Base-by-base conservation (phyloP, 2,329 filamentous ascomycete genomes). In the Penicillium frequentans region DNA sequence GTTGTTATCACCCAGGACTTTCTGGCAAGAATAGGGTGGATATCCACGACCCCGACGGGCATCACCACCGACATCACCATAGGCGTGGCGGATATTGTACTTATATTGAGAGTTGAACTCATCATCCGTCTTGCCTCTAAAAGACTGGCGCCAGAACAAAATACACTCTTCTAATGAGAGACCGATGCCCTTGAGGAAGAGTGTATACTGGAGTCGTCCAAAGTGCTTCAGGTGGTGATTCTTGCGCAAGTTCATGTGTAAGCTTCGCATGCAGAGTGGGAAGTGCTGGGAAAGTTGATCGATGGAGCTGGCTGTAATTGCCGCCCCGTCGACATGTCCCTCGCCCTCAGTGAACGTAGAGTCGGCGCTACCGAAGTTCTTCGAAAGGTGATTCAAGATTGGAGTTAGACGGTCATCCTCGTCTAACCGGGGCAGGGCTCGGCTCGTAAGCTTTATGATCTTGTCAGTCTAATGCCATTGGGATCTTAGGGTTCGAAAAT, bases 41-140 rank as follows among this genome's bases (percentile, higher is more conserved):
- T 97, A 97, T 21, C 93, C 93, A 54, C 90, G 85, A 43, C 92
- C 90, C 53, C 93, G 86, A 31, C 93, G 85, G 71, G 87, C 83
- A 75, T 98, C 93, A 56, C 93, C 93, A 54, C 95, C 95, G 0
- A 98, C 95, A 68, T 98, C 93, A 64, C 95, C 95, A 73, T 98
- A 99, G 0, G 82, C 76, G 81, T 99, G 93, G n/a, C 93, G 90
- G 56, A 98, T 86, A 73, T 99, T 98, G 82, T 99, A 99, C 45
- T 90, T 85, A 78, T 99, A 98, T 72, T 97, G 92, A 71, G 97
- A 98, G 77, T 96, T 96, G 83, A 98, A 99, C 35, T 88, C 88
- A 68, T 98, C 93, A 69, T 98, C 95, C 0, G 90, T 93, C 62
- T 96, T 86, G 64, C 91, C 89, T 72, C 86, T 87, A 83, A 99